Evolutionary conservation across 2,329 filamentous ascomycete genomes (phyloP), one percentile per base, ranked within the genome.

Genomic region (Aspergillus candidus): DNA sequence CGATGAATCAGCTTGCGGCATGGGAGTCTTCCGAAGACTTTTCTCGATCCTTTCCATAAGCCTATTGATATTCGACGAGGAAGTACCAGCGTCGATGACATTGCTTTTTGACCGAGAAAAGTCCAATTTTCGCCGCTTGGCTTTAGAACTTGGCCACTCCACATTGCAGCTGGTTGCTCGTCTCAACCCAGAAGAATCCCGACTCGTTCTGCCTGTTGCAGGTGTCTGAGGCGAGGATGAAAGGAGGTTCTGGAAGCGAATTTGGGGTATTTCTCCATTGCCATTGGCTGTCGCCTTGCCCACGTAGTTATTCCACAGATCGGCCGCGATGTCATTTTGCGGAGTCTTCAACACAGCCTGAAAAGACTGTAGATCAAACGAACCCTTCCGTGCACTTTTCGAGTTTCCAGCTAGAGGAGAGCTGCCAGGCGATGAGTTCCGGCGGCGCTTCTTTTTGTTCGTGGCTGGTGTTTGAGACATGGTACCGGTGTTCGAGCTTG

Each of bases 271-370:
- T 14, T 77, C 76, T 1, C 68, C 62, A 35, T 66, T 64, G 41
- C 66, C 53, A 49, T 73, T 65, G 11, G 71, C 61, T 41, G 67
- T 64, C 49, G 74, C 70, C 57, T 73, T 68, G 42, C 80, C 66
- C 32, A 84, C 78, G 59, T 87, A 88, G 41, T 84, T 80, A 54
- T 85, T 86, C 86, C 86, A 91, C 2, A 90, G 67, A 51, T 90
- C 84, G 29, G 83, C 67, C 2, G 84, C 84, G 32, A 86, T 83
- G 56, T 90, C 85, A 29, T 81, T 76, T 51, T 84, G 79, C 11
- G 83, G 82, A 1, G 83, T 84, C 52, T 77, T 82, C 35, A 86
- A 65, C 1, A 78, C 72, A 42, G 76, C 72, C 32, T 77, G 75
- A 34, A 83, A 66, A 50, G 75, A 73, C 56, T 79, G 76, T 32